phyloP scores from a whole-genome alignment of 805 yeast species.

The Vanderwaltozyma yarrowii region DNA sequence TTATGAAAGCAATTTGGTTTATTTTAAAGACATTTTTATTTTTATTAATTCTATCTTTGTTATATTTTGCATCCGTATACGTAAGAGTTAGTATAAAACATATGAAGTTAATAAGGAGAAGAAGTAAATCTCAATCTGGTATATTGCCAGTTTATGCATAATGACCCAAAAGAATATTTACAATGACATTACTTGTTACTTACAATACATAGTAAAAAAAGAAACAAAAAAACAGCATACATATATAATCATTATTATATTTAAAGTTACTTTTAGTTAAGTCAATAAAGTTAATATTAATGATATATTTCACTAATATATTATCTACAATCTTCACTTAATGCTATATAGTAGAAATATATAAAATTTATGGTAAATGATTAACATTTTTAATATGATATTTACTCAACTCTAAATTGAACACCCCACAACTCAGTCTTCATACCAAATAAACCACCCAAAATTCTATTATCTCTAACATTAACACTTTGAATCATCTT shows the following conservation, averaged over 20 bases:
- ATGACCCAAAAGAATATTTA: no score
- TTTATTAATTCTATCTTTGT: neutral
- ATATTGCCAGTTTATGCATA: neutral
- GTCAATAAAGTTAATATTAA: no score
- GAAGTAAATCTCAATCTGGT: neutral
- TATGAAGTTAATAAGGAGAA: neutral
- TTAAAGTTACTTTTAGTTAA: no score
- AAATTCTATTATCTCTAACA: slow-evolving; percentile 19
- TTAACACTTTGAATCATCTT: slow-evolving; percentile 25
- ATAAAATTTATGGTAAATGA: no score
- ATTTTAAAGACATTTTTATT: neutral
- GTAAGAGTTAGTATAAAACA: slow-evolving; percentile 14
- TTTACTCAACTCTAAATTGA: slow-evolving; percentile 29
- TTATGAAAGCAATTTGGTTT: neutral
- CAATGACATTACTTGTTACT: no score
- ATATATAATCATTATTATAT: no score
- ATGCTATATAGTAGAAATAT: no score
- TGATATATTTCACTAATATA: no score
- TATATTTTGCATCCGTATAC: slow-evolving; percentile 17
- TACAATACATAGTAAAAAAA: no score
- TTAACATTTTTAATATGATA: no score
- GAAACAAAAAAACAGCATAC: no score
- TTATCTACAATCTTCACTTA: no score
- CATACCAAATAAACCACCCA: slow-evolving; percentile 26
- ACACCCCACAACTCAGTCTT: slow-evolving; percentile 27